phyloP scores from a whole-genome alignment of 2,329 filamentous ascomycete species.

The Nigrospora sphaerica region DNA sequence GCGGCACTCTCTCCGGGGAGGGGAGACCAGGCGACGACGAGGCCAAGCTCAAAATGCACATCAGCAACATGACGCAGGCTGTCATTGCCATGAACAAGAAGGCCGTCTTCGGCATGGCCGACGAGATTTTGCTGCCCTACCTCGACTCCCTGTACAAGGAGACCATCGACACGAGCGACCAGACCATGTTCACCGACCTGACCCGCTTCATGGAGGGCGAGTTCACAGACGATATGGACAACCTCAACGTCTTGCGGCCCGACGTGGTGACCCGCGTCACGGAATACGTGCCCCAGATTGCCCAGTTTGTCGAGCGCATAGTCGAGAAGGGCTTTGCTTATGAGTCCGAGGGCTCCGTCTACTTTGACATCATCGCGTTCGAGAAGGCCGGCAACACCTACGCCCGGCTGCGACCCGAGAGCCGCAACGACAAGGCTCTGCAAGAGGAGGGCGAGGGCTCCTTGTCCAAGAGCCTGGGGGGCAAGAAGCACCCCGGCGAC shows the following conservation, averaged over 20 bases:
- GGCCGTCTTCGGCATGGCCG: conserved; percentile 46
- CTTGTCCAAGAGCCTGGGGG: conserved; percentile 51
- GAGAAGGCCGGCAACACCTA: conserved; percentile 81
- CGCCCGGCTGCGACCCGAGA: conserved; percentile 78
- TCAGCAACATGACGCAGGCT: conserved; percentile 54
- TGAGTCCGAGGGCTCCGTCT: conserved; percentile 74
- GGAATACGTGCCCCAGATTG: conserved; percentile 84
- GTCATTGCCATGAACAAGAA: conserved; percentile 39
- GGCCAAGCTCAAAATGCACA: conserved; percentile 86
- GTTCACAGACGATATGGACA: conserved; percentile 82
- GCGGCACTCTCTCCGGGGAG: conserved; percentile 47
- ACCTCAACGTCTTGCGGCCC: conserved; percentile 76
- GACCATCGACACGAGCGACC: conserved; percentile 53
- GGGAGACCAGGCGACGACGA: conserved; percentile 66
- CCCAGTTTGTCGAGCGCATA: conserved; percentile 74
- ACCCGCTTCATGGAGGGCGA: conserved; percentile 81
- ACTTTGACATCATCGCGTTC: conserved; percentile 86
- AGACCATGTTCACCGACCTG: conserved; percentile 76
- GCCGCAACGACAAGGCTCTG: conserved; percentile 72
- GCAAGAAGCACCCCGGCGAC: conserved; percentile 72
- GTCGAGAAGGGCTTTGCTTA: conserved; percentile 85
- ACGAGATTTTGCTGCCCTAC: conserved; percentile 71
- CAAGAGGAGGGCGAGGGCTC: conserved; percentile 88
- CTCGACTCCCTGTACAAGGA: conserved; percentile 65
- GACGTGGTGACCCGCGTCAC: conserved; percentile 85